phyloP scores from a whole-genome alignment of 495 filamentous ascomycete species.

The Penicillium atrosanguineum region DNA sequence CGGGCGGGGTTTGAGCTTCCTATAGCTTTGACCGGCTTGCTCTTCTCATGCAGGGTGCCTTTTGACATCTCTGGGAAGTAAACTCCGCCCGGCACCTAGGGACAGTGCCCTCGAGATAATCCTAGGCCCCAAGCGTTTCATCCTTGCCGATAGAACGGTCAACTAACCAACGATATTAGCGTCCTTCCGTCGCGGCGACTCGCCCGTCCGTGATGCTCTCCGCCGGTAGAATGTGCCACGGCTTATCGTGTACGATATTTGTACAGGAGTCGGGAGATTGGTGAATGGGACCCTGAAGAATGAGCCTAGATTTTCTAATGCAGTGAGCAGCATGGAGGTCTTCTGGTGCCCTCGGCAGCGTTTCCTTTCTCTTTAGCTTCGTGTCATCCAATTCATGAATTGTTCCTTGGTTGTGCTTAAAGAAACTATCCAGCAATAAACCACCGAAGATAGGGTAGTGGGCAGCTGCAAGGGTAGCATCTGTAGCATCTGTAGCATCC shows the following conservation, averaged over 20 bases:
- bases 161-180: slow-evolving; percentile 29
- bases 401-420: neutral
- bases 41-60: neutral
- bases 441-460: neutral
- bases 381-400: neutral
- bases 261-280: slow-evolving; percentile 34
- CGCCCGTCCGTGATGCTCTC: slow-evolving; percentile 44
- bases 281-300: slow-evolving; percentile 5
- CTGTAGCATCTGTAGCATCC: no score
- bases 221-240: slow-evolving; percentile 34
- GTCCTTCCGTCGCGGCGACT: slow-evolving; percentile 49
- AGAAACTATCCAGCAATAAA: no score
- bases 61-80: neutral
- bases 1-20: neutral
- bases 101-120: neutral
- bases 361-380: neutral
- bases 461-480: no score
- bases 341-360: slow-evolving; percentile 2
- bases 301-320: slow-evolving; percentile 14
- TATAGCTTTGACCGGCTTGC: neutral
- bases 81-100: neutral
- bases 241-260: slow-evolving; percentile 45
- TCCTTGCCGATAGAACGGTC: neutral
- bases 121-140: neutral
- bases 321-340: neutral